These are phyloP conservation scores for Quercus engelmannii DNA, from an alignment of 306 rosid genomes.

Conservation along the genomic window DNA sequence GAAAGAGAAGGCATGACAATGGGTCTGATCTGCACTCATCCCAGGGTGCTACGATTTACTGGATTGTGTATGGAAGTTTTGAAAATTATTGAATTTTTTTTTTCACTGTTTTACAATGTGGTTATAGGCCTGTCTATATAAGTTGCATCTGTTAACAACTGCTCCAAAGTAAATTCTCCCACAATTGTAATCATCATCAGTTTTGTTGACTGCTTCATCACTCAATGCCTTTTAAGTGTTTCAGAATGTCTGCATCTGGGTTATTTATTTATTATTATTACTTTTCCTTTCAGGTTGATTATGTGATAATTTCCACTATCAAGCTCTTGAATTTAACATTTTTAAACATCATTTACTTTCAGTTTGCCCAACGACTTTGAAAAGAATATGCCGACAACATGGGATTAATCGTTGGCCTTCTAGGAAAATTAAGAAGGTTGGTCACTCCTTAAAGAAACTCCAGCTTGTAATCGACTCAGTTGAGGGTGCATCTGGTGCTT, in stretches of 20 bases:
- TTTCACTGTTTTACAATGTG: too few relatives aligned
- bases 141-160: not conserved
- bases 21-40: not conserved
- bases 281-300: not conserved
- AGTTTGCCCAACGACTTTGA: constrained; percentile 96
- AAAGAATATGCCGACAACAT: constrained; percentile 91
- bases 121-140: not conserved
- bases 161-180: not conserved
- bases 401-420: constrained; percentile 99
- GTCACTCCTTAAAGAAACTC: constrained; percentile 91
- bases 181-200: not conserved
- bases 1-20: not conserved
- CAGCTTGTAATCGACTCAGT: constrained; percentile 89
- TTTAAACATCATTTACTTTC: constrained; percentile 16
- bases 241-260: too few relatives aligned
- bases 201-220: not conserved
- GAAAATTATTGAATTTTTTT: not conserved
- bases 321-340: constrained; percentile 6
- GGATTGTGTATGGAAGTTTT: not conserved
- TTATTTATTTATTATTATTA: too few relatives aligned
- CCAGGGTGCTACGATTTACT: not conserved
- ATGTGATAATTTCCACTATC: constrained; percentile 9
- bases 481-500: constrained; percentile 80
- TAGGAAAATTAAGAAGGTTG: constrained; percentile 91
- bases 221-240: not conserved